Base-by-base conservation (phyloP, 306 rosid species). In the Neltuma alba region DNA sequence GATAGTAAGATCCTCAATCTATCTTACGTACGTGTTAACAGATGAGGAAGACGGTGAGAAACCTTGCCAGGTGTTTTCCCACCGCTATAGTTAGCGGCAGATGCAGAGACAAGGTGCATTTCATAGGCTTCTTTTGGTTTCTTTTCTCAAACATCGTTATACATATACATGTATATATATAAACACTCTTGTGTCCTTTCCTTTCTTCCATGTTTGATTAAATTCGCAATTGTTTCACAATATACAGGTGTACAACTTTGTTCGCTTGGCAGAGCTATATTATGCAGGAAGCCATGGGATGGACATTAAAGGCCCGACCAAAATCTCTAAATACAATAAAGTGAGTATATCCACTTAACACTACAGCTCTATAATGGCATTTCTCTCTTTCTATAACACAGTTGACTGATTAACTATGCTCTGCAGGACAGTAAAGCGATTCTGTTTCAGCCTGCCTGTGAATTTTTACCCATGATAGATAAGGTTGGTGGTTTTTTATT, bases 271-370 rank as follows among this genome's bases (percentile, higher is more conserved):
- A 61, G 98, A 93, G 82, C 70, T 93, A 57, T 93, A 91, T 42
- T 93, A 93, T 76, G 98, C 98, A 11, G 98, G 98, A 63, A 94
- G 98, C 77, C 98, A 94, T 85, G 98, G 98, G 10, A 86, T 94
- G 97, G 98, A 94, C 80, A 94, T 94, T 80, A 84, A 89, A 80
- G 97, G 98, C 41, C 98, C 98, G 34, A 88, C 92, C 61, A 90
- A 86, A 86, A 89, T 83, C 54, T 90, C 93, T 83, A 87, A 88
- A 85, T 77, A 83, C 90, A 88, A 80, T 70, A 85, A 79, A 87
- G 98, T 92, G 74, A 87, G 98, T 81, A 3, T 25, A 25, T n/a
- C n/a, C 63, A 25, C 68, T 62, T 9, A 52, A 65, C 20, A 84
- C 38, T 78, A 80, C 85, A 12, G 85, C 80, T 18, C 3, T 16